phyloP scores from a whole-genome alignment of 1,139 yeast species.

The Ogataea hybrid region DNA sequence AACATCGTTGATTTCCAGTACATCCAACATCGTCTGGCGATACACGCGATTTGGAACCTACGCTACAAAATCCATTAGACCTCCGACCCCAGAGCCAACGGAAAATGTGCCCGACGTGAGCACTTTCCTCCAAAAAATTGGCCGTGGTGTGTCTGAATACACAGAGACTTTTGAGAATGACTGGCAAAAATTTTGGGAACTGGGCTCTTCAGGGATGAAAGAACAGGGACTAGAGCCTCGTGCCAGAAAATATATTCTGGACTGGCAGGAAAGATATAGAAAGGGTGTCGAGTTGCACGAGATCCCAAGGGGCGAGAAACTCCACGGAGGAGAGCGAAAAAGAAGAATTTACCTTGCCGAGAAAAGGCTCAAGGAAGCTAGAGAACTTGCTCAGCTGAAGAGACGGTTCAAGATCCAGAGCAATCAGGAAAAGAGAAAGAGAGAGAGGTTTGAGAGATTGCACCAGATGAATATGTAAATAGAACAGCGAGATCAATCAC shows the following conservation, averaged over 20 bases:
- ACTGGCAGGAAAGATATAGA: slow-evolving; percentile 47
- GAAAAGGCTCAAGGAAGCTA: slow-evolving; percentile 58
- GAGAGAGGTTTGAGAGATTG: slow-evolving; percentile 17
- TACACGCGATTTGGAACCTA: not conserved
- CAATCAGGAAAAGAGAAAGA: slow-evolving; percentile 13
- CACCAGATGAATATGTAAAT: slow-evolving; percentile 10
- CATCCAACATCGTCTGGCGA: not conserved
- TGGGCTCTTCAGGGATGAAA: slow-evolving; percentile 59
- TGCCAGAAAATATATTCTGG: slow-evolving; percentile 54
- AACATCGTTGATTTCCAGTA: not conserved
- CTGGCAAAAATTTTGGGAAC: slow-evolving; percentile 65
- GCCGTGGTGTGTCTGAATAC: slow-evolving; percentile 69
- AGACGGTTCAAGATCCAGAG: slow-evolving; percentile 22
- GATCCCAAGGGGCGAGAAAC: slow-evolving; percentile 67
- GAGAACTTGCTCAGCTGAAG: slow-evolving; percentile 28
- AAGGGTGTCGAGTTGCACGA: slow-evolving; percentile 59
- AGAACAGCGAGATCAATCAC: not conserved
- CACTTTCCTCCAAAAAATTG: slow-evolving; percentile 70
- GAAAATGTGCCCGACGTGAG: slow-evolving; percentile 65
- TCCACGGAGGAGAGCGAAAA: slow-evolving; percentile 88
- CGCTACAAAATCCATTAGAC: slow-evolving; percentile 1
- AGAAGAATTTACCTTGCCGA: slow-evolving; percentile 68
- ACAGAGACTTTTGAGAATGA: slow-evolving; percentile 67
- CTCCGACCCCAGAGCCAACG: slow-evolving; percentile 45
- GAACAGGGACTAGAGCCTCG: slow-evolving; percentile 76